phyloP scores from a whole-genome alignment of 176 grass and related monocot genomes.

The Oryza brachyantha region DNA sequence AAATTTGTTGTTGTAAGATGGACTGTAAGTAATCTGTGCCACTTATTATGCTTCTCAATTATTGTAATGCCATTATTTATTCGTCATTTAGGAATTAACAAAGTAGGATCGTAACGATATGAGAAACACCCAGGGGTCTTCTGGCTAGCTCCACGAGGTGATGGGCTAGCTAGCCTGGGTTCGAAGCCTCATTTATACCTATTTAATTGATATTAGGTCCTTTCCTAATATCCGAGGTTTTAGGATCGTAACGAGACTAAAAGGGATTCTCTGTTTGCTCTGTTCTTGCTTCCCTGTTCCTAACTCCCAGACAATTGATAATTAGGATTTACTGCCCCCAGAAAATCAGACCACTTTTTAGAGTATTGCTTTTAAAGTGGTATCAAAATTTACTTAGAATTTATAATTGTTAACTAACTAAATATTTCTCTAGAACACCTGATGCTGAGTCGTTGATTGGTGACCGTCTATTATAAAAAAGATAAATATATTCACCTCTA shows the following conservation, averaged over 20 bases:
- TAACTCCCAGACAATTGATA: not conserved
- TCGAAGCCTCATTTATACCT: too few relatives aligned
- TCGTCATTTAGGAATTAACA: not conserved
- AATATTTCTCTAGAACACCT: not conserved
- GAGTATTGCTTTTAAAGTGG: not conserved
- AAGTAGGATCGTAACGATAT: not conserved
- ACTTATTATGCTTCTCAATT: slow-evolving; percentile 22
- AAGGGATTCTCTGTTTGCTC: not conserved
- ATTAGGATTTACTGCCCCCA: not conserved
- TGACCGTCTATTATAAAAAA: not conserved
- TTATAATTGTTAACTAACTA: not conserved
- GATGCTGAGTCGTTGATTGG: not conserved
- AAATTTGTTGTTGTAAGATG: slow-evolving; percentile 36
- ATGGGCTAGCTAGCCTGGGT: too few relatives aligned
- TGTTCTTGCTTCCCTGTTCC: not conserved
- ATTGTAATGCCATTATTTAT: not conserved
- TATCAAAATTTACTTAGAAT: not conserved
- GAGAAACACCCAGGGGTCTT: too few relatives aligned
- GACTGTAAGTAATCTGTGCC: slow-evolving; percentile 36
- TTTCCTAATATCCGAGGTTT: too few relatives aligned
- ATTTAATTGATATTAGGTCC: too few relatives aligned
- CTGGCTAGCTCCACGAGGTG: too few relatives aligned
- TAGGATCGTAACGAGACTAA: too few relatives aligned
- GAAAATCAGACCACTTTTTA: not conserved
- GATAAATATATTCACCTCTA: not conserved